These are phyloP conservation scores for Aphanomyces stellatus DNA, from an alignment of 352 stramenopile species.

Conservation along the genomic window DNA sequence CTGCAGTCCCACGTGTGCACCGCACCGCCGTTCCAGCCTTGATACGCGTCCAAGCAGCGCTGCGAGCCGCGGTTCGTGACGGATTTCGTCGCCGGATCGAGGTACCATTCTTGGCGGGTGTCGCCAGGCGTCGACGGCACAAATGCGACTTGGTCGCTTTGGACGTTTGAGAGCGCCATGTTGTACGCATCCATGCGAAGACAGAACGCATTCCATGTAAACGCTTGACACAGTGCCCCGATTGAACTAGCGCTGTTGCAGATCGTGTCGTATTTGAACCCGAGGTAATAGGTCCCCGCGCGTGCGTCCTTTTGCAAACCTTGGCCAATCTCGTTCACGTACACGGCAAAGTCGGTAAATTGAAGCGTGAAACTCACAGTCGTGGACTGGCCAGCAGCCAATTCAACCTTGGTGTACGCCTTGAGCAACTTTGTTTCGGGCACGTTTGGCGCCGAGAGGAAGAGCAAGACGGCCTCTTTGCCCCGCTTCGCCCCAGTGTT, in stretches of 20 bases:
- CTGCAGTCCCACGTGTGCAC: conserved; percentile 55
- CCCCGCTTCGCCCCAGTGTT: conserved; percentile 49
- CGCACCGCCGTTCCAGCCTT: conserved; percentile 37
- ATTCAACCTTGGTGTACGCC: conserved; percentile 60
- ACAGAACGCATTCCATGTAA: background rate
- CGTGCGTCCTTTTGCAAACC: conserved; percentile 54
- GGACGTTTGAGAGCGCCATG: background rate
- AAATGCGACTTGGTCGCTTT: background rate
- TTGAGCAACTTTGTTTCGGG: conserved; percentile 75
- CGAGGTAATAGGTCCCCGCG: conserved; percentile 50
- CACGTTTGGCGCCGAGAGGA: conserved; percentile 53
- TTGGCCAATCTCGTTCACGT: conserved; percentile 43
- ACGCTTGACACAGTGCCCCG: background rate
- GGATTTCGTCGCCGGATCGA: background rate
- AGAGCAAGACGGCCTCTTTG: conserved; percentile 68
- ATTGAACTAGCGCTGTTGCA: conserved; percentile 32
- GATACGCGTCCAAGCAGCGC: conserved; percentile 49
- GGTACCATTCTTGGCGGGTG: background rate
- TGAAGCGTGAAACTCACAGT: conserved; percentile 31
- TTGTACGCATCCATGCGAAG: background rate
- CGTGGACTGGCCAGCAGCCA: conserved; percentile 36
- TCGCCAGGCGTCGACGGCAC: background rate
- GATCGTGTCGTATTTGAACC: conserved; percentile 54
- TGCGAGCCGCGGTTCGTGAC: background rate
- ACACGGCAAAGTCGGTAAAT: conserved; percentile 48